Evolutionary conservation across 148 eudicot species (phyloP), one percentile per base, ranked within the genome.

Genomic region (Vaccinium corymbosum): DNA sequence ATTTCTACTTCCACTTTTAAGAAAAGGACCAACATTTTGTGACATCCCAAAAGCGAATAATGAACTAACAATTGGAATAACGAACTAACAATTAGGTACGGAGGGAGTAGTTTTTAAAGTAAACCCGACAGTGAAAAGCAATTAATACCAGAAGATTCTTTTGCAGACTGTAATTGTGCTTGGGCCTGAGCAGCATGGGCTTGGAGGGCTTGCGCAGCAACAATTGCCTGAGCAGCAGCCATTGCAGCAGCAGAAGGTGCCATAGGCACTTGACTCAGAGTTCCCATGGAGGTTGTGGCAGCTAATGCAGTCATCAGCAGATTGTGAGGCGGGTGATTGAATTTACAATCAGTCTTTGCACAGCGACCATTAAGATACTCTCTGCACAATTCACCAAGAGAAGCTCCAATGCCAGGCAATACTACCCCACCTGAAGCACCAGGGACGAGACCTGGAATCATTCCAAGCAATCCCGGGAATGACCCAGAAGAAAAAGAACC

Each of bases 181-280:
- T 91, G 93, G 35, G 92, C 88, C 86, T 91, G 93, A 80, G 94
- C 91, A 85, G 98, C 94, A 86, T 96, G 99, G 56, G 99, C 99
- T 87, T 96, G 95, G 64, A 97, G 94, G 80, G 98, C 97, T 88
- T 94, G 95, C 80, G 98, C 98, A 83, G 97, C 97, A 93, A 92
- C 94, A 90, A 97, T 97, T 51, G 99, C 99, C 85, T 97, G 98
- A 82, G 99, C 98, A 85, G 99, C 98, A 86, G 98, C 98, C 98
- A 97, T 97, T 48, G 99, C 99, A 90, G 99, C 98, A 85, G 99
- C 99, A 88, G 99, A 94, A 76, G 98, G 99, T 7, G 99, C 93
- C 99, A 96, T 96, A 8, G 99, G 97, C 75, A 90, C 97, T 90
- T 94, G 99, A 86, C 95, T 97, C 72, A 92, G 89, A 79, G 92